A percentile compares a stretch with the other conserved stretches of the same genome.
These are phyloP conservation scores for Nigrograna mackinnonii DNA, from an alignment of 2,329 filamentous ascomycete species.

Conservation along the genomic window DNA sequence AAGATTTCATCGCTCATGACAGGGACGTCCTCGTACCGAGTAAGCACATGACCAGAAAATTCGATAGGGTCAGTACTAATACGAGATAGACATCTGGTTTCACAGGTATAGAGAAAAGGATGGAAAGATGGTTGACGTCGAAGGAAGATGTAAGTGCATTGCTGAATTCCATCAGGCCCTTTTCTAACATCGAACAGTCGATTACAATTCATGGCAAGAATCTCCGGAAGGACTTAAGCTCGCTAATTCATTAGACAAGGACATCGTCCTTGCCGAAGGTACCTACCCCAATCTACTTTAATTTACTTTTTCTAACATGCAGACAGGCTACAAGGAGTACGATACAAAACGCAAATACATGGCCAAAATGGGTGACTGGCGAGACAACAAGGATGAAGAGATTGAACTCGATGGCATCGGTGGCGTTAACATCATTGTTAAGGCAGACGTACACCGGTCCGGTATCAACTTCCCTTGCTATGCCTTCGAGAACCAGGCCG, in stretches of 20 bases:
- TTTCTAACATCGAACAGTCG: constrained; percentile 61
- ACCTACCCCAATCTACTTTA: constrained; percentile 10
- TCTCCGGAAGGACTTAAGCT: constrained; percentile 82
- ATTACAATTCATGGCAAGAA: constrained; percentile 99
- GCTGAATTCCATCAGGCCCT: not conserved
- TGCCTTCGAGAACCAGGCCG: constrained; percentile 96
- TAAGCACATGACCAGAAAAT: constrained; percentile 55
- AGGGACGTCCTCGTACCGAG: constrained; percentile 92
- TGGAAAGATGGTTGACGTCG: constrained; percentile 69
- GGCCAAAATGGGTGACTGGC: constrained; percentile 89
- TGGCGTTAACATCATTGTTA: constrained; percentile 96
- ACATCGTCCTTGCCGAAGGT: constrained; percentile 89
- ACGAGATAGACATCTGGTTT: constrained; percentile 84
- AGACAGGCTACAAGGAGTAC: constrained; percentile 86
- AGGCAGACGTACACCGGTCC: constrained; percentile 94
- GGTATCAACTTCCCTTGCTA: constrained; percentile 98
- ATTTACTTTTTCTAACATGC: not conserved
- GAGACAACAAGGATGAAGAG: constrained; percentile 88
- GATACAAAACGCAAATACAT: constrained; percentile 89
- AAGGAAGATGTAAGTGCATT: constrained; percentile 76
- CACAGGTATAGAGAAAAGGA: constrained; percentile 80
- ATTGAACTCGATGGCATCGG: constrained; percentile 93
- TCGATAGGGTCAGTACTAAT: constrained; percentile 13
- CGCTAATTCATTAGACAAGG: constrained; percentile 72
- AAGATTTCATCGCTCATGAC: constrained; percentile 95